Conservation (phyloP, 805 yeast genomes). For the Candida namnaoensis region DNA sequence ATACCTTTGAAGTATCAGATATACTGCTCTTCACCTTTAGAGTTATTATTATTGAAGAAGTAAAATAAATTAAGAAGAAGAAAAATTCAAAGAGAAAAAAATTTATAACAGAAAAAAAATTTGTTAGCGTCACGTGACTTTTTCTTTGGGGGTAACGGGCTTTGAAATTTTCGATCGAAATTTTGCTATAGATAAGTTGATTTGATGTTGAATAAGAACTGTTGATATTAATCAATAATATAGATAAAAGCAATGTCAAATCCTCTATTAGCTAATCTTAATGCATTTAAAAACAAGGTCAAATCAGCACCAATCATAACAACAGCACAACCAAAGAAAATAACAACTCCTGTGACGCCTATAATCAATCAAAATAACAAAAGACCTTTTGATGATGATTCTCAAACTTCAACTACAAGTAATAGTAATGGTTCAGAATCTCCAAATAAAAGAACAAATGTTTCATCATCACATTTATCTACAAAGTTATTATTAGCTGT, state of each 20-base stretch:
- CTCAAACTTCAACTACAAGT: conserved; percentile 12
- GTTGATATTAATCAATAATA: too few species aligned
- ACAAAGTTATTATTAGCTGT: conserved; percentile 88
- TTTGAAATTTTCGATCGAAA: too few species aligned
- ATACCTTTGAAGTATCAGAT: neutral
- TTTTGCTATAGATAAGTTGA: too few species aligned
- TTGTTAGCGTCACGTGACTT: too few species aligned
- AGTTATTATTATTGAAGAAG: neutral
- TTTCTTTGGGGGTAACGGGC: too few species aligned
- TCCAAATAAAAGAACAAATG: neutral
- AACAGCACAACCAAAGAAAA: conserved; percentile 18
- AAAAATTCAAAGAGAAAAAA: neutral
- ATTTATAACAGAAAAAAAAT: neutral
- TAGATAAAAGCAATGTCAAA: conserved; percentile 15
- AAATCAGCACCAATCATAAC: conserved; percentile 50
- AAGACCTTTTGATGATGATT: conserved; percentile 14
- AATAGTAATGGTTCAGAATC: conserved; percentile 4
- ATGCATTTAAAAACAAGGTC: conserved; percentile 55
- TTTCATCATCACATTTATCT: conserved; percentile 50
- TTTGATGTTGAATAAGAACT: too few species aligned
- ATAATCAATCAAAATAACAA: conserved; percentile 7
- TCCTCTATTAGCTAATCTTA: conserved; percentile 46
- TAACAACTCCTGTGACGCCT: conserved; percentile 9
- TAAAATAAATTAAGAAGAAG: neutral
- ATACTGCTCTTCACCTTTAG: neutral